Evolutionary conservation across 305 asterid species (phyloP), one percentile per base, ranked within the genome.

Genomic region (Fraxinus floribunda): DNA sequence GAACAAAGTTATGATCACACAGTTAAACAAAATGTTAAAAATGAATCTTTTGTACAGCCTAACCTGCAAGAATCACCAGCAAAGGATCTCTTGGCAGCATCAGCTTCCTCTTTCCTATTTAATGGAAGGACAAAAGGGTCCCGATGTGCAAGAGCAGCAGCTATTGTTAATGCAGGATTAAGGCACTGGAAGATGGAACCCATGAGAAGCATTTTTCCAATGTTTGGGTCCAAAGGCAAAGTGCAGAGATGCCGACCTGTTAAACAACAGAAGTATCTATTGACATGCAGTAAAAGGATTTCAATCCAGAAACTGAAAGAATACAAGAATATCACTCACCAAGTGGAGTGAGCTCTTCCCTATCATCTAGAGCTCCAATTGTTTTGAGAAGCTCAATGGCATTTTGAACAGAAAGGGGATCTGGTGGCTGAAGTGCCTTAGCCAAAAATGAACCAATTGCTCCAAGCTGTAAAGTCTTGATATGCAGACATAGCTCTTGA

Each of bases 181-280:
- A 95, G 94, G 87, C 99, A 95, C 87, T 93, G 97, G 86, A 94
- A 95, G 77, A 95, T 85, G 83, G 98, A 91, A 41, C 99, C 99
- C 99, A 94, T 94, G 72, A 95, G 97, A 88, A 95, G 98, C 99
- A 95, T 95, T 88, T 95, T 95, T 77, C 99, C 99, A 81, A 95
- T 94, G 89, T 92, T 94, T 76, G 99, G 99, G 89, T 95, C 98
- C 91, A 95, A 83, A 7, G 98, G 99, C 88, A 95, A 89, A 73
- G 93, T 92, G 91, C 96, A 88, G 75, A 95, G 94, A 86, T 94
- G 99, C 9, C 90, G 90, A 41, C 99, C 99, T 95, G 90, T 85
- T 62, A 85, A 77, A 60, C 66, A 80, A 60, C 34, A 39, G 77
- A 44, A 49, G 72, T 34, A 41, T 32, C 10, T 66, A 70, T 72